Evolutionary conservation across 345 rosid species (phyloP), one percentile per base, ranked within the genome.

Genomic region (Hypericum perforatum): DNA sequence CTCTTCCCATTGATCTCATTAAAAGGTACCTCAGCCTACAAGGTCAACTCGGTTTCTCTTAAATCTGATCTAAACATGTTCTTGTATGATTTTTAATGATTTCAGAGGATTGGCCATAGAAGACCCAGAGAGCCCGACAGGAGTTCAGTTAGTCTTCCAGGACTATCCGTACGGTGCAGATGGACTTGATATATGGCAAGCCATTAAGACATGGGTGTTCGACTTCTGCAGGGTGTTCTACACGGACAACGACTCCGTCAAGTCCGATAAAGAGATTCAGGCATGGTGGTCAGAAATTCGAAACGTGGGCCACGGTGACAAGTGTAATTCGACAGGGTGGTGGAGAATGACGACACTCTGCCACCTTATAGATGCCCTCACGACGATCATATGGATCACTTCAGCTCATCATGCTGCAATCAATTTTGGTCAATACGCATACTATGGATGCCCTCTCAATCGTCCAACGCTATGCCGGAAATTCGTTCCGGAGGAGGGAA

Each of bases 131-230:
- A 55, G 40, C 57, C 76, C 74, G 4, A 58, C 63, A 7, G 79
- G 81, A 12, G 76, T 70, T 44, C 69, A 59, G 64, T 69, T 79
- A 36, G 64, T 76, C 54, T 64, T 79, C 29, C 54, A 68, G 39
- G 89, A 82, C 63, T 79, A 76, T 63, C 89, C 89, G 7, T 82
- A 82, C 62, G 89, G 69, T 46, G 58, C 66, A 62, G 85, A 79
- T 43, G 89, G 81, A 49, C 81, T 82, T 54, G 77, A 76, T 2
- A 67, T 82, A 60, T 82, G 85, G 85, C 22, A 7, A 9, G 78
- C 82, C 43, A 77, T 79, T 48, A 59, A 63, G 58, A 70, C 59
- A 43, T 79, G 85, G 89, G 82, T 78, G 10, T 60, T 16, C 7
- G 77, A 77, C 42, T 79, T 57, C 37, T 79, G 89, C 74, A 52